Percentiles rank a stretch among this genome's conserved stretches.
Conservation (phyloP, 306 rosid genomes). For the Glycyrrhiza uralensis region DNA sequence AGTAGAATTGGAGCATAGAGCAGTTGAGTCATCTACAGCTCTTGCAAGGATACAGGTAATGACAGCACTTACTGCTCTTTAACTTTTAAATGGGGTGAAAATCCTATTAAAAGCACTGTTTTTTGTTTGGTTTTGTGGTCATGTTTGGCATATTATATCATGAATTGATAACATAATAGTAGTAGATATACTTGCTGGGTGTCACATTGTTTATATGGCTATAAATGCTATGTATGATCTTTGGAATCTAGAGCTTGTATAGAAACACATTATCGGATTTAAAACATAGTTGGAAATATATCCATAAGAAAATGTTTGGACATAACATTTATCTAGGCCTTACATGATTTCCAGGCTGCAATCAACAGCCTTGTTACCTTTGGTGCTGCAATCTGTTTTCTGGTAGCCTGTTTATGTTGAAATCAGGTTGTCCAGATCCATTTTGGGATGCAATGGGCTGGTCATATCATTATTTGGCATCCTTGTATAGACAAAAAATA, state of each 20-base stretch:
- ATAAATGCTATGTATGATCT: background rate
- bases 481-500: background rate
- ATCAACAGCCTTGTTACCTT: background rate
- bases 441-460: no score
- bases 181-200: background rate
- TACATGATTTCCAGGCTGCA: background rate
- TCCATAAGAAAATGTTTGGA: background rate
- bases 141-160: background rate
- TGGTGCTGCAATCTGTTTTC: background rate
- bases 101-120: background rate
- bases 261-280: constrained; percentile 19
- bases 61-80: constrained; percentile 24
- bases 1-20: constrained; percentile 97
- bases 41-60: constrained; percentile 95
- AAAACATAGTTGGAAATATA: constrained; percentile 6
- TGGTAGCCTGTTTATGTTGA: no score
- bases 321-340: background rate
- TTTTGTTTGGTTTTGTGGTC: background rate
- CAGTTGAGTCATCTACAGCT: constrained; percentile 84
- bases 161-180: constrained; percentile 6
- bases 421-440: no score
- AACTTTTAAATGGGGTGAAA: constrained; percentile 13
- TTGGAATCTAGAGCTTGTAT: constrained; percentile 46
- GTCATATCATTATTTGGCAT: background rate
- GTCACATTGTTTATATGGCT: background rate